Base-by-base conservation (phyloP, 139 green algal genomes). In the Chlorella sp. region DNA sequence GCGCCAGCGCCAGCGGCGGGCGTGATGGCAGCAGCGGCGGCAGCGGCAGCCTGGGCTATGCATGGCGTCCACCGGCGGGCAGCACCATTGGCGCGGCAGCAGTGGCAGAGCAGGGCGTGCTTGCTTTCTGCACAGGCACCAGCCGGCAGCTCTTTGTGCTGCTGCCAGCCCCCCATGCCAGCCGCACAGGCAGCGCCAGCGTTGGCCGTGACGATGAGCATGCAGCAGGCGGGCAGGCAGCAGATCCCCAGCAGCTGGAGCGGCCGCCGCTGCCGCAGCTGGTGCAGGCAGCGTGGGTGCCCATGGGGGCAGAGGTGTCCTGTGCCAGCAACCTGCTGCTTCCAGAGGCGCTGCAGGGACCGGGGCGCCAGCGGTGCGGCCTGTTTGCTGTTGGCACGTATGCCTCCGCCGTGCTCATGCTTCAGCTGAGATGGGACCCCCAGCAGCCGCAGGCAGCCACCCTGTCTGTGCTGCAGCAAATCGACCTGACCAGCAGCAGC, bases 251-350 rank as follows among this genome's bases (percentile, higher is more conserved):
- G 40, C 7, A 60, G 60, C 30, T 30, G 57, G 3, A 18, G 64
- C 66, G 48, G 83, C 66, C 28, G 66, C 61, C 39, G 37, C n/a
- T 60, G 39, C 61, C 37, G n/a, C 48, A 21, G 53, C 83, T 89
- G 28, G 82, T 80, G 22, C 19, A 68, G 37, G 83, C 60, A 1
- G 83, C 61, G 12, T 24, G 18, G 12, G 42, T 89, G 73, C 57
- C 75, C 1, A 16, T 89, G 28, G 30, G 26, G 15, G 64, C 60
- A 7, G 89, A 91, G 14, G 83, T 86, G 61, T 91, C 89, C 1
- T 91, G 89, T 64, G 42, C 88, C 61, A 90, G 87, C 87, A 81
- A 81, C 78, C 32, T 90, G 61, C 37, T 86, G 53, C 69, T 57
- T 69, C 69, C 30, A 30, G 40, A 5, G 42, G 40, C 39, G 40